A percentile compares a stretch with the other conserved stretches of the same genome.
phyloP scores from a whole-genome alignment of 495 filamentous ascomycete genomes.

The Echria macrotheca region DNA sequence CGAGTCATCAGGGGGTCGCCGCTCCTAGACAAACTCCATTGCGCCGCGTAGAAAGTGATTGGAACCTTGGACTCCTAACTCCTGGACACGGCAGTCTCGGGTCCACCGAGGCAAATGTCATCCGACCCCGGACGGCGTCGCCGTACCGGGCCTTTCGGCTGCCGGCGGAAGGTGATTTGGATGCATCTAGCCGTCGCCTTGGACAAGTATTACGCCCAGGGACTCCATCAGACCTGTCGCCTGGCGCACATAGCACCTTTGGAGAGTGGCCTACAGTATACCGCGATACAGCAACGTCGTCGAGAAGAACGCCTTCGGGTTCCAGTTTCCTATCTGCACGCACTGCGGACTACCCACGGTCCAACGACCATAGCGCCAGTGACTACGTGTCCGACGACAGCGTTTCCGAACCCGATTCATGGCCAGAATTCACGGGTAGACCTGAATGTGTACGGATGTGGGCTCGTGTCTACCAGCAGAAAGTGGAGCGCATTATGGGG shows the following conservation, averaged over 20 bases:
- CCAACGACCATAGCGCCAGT: conserved; percentile 16
- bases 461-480: conserved; percentile 12
- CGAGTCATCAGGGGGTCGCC: too few relatives aligned
- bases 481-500: conserved; percentile 14
- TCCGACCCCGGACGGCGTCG: not conserved
- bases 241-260: not conserved
- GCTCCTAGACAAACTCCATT: not conserved
- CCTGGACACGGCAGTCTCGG: not conserved
- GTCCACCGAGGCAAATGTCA: not conserved
- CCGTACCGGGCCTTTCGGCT: not conserved
- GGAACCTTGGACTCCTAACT: not conserved
- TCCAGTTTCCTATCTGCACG: conserved; percentile 18
- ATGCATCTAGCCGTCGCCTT: too few relatives aligned
- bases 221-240: not conserved
- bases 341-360: conserved; percentile 4
- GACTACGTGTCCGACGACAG: conserved; percentile 22
- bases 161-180: too few relatives aligned
- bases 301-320: conserved; percentile 15
- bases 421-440: conserved; percentile 8
- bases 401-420: conserved; percentile 23
- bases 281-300: not conserved
- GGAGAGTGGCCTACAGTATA: conserved; percentile 1
- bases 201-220: too few relatives aligned
- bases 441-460: conserved; percentile 8
- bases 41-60: conserved; percentile 4